Percentiles rank a stretch among this genome's conserved stretches.
Conservation (phyloP, 2,329 filamentous ascomycete species). For the Microdochium nivale region DNA sequence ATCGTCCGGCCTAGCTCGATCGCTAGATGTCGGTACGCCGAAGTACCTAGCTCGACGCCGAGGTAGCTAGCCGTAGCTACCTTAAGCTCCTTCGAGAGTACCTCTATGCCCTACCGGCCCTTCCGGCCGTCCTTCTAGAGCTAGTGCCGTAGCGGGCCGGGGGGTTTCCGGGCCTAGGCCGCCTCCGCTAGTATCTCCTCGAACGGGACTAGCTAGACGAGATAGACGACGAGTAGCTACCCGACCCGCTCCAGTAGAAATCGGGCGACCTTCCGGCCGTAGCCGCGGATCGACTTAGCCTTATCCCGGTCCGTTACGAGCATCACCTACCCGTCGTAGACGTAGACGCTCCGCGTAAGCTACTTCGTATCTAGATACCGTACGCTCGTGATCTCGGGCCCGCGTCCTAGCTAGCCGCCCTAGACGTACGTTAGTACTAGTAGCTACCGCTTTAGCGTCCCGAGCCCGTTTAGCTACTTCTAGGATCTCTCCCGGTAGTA, state of each 20-base stretch:
- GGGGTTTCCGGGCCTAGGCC: not conserved
- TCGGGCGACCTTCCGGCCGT: not conserved
- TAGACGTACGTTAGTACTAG: not conserved
- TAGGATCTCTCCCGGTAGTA: not conserved
- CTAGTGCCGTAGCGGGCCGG: not conserved
- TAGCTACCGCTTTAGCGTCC: not conserved
- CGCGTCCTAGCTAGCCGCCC: not conserved
- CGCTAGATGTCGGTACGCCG: not conserved
- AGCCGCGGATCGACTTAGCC: not conserved
- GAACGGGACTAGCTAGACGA: not conserved
- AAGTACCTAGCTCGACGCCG: not conserved
- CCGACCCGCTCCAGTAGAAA: not conserved
- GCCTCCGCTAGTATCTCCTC: not conserved
- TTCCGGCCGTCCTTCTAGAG: not conserved
- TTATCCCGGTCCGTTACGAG: not conserved
- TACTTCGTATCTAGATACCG: not conserved
- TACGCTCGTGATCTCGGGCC: not conserved
- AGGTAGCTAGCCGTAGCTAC: not conserved
- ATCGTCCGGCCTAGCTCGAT: constrained; percentile 1
- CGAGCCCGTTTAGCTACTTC: not conserved
- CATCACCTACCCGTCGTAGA: not conserved
- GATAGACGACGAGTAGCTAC: not conserved
- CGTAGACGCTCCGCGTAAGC: not conserved
- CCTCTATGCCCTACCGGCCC: not conserved
- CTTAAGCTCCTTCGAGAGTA: not conserved